Evolutionary conservation across 306 rosid genomes (phyloP).

Genomic region (Aeschynomene evenia): DNA sequence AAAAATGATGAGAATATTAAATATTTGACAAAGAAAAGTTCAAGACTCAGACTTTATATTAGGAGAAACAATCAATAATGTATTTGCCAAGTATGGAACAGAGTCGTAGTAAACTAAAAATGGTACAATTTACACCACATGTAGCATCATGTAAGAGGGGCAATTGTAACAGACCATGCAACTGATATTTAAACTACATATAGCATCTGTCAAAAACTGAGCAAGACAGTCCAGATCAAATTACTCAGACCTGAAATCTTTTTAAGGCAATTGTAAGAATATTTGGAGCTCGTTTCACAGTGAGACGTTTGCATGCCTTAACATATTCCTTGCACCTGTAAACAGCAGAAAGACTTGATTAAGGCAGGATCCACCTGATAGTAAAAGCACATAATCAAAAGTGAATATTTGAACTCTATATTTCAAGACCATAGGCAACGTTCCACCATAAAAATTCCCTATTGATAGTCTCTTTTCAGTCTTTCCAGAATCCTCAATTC

Average conservation of each 20-base stretch:
- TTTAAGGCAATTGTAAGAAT: constrained; percentile 84
- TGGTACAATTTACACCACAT: constrained; percentile 18
- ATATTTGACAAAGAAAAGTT: not conserved
- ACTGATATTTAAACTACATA: not conserved
- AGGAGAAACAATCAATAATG: not conserved
- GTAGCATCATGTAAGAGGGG: not conserved
- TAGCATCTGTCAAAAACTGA: constrained; percentile 22
- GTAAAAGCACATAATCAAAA: constrained; percentile 1
- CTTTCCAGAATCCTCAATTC: not conserved
- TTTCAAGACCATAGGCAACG: not conserved
- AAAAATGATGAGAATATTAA: not conserved
- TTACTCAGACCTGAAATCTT: constrained; percentile 79
- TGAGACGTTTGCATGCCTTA: constrained; percentile 79
- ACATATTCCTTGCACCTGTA: constrained; percentile 91
- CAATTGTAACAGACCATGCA: not conserved
- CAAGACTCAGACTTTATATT: not conserved
- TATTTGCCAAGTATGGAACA: not conserved
- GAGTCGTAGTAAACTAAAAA: not conserved
- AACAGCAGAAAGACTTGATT: constrained; percentile 22
- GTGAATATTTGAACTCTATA: not conserved
- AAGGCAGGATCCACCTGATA: constrained; percentile 12
- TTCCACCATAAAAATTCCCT: not conserved
- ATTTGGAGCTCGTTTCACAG: constrained; percentile 76
- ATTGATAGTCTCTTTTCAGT: not conserved
- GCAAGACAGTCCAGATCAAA: constrained; percentile 7